Conservation (phyloP, 2,329 filamentous ascomycete species). For the Falciphora oryzae region DNA sequence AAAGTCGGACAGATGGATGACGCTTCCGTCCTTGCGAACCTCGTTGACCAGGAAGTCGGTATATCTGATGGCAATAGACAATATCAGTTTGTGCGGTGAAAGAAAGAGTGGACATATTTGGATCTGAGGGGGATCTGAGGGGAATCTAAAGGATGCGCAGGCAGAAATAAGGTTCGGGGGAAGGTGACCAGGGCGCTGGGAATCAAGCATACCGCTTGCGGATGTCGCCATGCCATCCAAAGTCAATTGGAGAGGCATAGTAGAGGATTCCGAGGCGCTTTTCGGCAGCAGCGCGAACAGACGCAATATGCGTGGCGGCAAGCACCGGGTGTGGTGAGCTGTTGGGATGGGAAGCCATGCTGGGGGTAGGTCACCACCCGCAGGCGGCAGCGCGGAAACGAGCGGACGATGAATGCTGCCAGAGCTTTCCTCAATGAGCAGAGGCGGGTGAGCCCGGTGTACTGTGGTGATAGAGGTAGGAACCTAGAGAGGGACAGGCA, state of each 20-base stretch:
- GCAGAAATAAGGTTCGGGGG: too few species aligned
- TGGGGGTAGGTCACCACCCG: not conserved
- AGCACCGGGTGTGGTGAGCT: conserved; percentile 5
- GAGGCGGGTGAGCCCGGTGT: not conserved
- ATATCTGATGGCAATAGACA: conserved; percentile 48
- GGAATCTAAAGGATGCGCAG: too few species aligned
- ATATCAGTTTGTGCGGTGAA: not conserved
- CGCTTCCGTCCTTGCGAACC: conserved; percentile 67
- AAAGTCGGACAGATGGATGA: conserved; percentile 58
- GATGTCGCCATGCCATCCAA: conserved; percentile 36
- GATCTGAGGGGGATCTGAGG: not conserved
- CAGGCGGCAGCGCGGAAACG: not conserved
- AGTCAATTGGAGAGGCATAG: conserved; percentile 32
- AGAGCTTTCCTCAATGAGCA: not conserved
- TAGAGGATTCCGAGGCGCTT: conserved; percentile 36
- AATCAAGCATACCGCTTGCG: conserved; percentile 33
- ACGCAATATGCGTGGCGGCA: conserved; percentile 18
- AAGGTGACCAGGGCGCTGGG: not conserved
- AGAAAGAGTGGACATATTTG: not conserved
- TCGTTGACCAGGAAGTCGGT: conserved; percentile 93
- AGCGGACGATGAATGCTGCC: not conserved
- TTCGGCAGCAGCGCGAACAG: conserved; percentile 25
- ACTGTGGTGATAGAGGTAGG: not conserved
- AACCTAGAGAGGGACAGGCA: not conserved
- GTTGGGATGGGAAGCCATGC: not conserved